These are phyloP conservation scores for Pichia sorboxylosa DNA, from an alignment of 1,139 yeast genomes.

Conservation along the genomic window DNA sequence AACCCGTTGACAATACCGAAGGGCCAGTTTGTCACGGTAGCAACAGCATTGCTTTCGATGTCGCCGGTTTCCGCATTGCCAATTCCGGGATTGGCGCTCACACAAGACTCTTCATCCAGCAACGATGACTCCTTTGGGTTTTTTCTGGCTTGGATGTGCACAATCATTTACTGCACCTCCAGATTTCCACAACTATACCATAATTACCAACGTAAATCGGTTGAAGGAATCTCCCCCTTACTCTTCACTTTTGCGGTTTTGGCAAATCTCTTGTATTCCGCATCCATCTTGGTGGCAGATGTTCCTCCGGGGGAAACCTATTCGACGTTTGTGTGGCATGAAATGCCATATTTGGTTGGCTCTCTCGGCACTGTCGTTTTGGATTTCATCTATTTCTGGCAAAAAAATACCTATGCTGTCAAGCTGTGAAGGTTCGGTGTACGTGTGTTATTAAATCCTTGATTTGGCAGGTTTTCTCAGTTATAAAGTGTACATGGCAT, in stretches of 20 bases:
- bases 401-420: slow-evolving; percentile 28
- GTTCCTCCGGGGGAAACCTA: slow-evolving; percentile 21
- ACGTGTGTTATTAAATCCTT: too few relatives aligned
- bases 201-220: slow-evolving; percentile 68
- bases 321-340: slow-evolving; percentile 48
- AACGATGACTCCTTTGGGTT: slow-evolving; percentile 30
- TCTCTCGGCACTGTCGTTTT: slow-evolving; percentile 78
- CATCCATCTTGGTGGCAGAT: slow-evolving; percentile 41
- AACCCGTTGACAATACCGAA: too few relatives aligned
- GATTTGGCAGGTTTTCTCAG: too few relatives aligned
- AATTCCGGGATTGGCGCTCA: background rate
- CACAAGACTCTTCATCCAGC: background rate
- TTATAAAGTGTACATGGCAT: background rate
- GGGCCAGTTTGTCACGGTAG: slow-evolving; percentile 2
- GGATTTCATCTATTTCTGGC: slow-evolving; percentile 67
- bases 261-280: slow-evolving; percentile 68
- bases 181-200: slow-evolving; percentile 77
- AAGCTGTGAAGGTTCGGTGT: too few relatives aligned
- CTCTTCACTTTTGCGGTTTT: slow-evolving; percentile 68
- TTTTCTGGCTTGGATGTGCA: slow-evolving; percentile 69
- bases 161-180: slow-evolving; percentile 61
- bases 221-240: slow-evolving; percentile 75
- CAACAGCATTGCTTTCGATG: slow-evolving; percentile 2
- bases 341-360: slow-evolving; percentile 75
- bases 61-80: slow-evolving; percentile 4